Conservation (phyloP, 2,329 filamentous ascomycete genomes). For the Dactylella cylindrospora region DNA sequence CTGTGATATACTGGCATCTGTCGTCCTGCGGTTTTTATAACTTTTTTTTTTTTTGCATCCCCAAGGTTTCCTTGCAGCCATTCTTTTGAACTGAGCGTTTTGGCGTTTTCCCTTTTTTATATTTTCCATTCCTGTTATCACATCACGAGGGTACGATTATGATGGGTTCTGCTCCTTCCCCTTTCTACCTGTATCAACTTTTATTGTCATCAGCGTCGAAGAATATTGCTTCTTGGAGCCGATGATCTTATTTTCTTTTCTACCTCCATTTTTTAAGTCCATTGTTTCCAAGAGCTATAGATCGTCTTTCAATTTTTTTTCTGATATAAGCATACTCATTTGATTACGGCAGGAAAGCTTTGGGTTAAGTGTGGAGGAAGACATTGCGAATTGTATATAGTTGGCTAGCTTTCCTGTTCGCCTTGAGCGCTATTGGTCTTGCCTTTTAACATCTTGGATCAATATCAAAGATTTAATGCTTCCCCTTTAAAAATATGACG, state of each 20-base stretch:
- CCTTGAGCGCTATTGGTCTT: conserved; percentile 13
- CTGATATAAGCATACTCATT: too few relatives aligned
- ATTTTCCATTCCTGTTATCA: conserved; percentile 12
- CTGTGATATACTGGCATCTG: neutral
- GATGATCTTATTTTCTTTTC: neutral
- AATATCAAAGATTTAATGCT: conserved; percentile 27
- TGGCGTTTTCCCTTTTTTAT: conserved; percentile 31
- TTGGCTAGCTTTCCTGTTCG: conserved; percentile 3
- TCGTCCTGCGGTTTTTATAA: neutral
- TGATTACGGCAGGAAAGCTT: too few relatives aligned
- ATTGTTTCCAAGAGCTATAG: too few relatives aligned
- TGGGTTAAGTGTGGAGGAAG: too few relatives aligned
- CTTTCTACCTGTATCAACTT: neutral
- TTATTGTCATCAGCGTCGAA: conserved; percentile 14
- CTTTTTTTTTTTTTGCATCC: conserved; percentile 19
- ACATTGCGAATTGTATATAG: too few relatives aligned
- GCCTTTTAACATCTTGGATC: conserved; percentile 9
- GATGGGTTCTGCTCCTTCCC: conserved; percentile 14
- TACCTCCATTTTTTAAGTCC: too few relatives aligned
- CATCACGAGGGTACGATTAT: conserved; percentile 42
- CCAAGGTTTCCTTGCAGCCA: conserved; percentile 24
- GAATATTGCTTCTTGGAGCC: conserved; percentile 1
- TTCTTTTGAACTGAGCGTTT: conserved; percentile 39
- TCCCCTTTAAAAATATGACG: neutral
- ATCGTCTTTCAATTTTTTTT: too few relatives aligned